These are phyloP conservation scores for Globisporangium sylvaticum DNA, from an alignment of 352 stramenopile species.

Conservation along the genomic window DNA sequence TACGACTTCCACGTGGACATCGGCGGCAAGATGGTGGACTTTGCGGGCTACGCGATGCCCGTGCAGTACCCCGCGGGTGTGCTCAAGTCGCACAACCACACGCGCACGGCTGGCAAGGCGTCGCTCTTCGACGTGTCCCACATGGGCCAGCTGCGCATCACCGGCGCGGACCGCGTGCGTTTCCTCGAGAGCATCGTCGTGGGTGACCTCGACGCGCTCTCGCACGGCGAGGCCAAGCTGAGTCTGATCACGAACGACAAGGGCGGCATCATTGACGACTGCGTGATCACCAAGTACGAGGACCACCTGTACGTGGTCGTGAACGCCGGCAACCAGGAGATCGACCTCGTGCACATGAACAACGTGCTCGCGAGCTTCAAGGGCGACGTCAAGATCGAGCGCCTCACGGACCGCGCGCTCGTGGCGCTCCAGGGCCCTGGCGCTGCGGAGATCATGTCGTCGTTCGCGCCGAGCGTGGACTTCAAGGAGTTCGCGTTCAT, in stretches of 20 bases:
- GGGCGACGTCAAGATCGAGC: constrained; percentile 93
- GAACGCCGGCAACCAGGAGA: constrained; percentile 97
- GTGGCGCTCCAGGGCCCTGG: constrained; percentile 95
- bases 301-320: constrained; percentile 96
- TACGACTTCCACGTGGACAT: constrained; percentile 73
- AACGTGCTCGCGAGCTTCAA: constrained; percentile 77
- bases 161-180: constrained; percentile 89
- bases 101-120: constrained; percentile 56
- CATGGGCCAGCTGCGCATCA: constrained; percentile 96
- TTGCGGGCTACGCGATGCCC: constrained; percentile 96
- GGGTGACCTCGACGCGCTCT: constrained; percentile 89
- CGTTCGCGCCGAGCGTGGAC: constrained; percentile 87
- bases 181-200: constrained; percentile 97
- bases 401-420: constrained; percentile 91
- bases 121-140: constrained; percentile 99
- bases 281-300: constrained; percentile 94
- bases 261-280: constrained; percentile 98
- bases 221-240: constrained; percentile 87
- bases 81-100: constrained; percentile 92
- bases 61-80: constrained; percentile 97
- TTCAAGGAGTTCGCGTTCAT: constrained; percentile 95
- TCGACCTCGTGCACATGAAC: constrained; percentile 94
- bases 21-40: constrained; percentile 91
- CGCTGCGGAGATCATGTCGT: constrained; percentile 79
- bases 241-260: constrained; percentile 95